Evolutionary conservation across 1,139 yeast genomes (phyloP), one percentile per base, ranked within the genome.

Genomic region (Geotrichum histeridarum): DNA sequence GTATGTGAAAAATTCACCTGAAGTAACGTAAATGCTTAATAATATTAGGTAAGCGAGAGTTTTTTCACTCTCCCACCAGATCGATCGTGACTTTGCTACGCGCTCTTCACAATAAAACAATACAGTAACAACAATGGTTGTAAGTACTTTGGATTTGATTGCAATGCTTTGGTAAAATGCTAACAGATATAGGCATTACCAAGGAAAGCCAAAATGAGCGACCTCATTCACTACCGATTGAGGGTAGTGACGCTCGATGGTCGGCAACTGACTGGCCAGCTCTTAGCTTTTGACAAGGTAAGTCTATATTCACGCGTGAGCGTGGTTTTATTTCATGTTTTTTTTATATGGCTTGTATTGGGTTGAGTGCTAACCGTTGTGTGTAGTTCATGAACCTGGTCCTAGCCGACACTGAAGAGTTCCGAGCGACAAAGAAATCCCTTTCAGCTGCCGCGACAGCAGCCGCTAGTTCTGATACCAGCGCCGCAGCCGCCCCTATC

Each of bases 321-420:
- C 27, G 39, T 8, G 30, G 35, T 33, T 27, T 38, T 38, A n/a
- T n/a, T n/a, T n/a, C n/a, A n/a, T n/a, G n/a, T 27, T 31, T 50
- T 17, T n/a, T 17, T 42, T 37, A 31, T 14, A n/a, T 22, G 15
- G 18, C 37, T 22, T 2, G 30, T 2, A 39, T 17, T 17, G 17
- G 17, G 22, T n/a, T n/a, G n/a, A 8, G 12, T 39, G 17, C 37
- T 39, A 27, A 22, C 38, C n/a, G n/a, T 15, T 38, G 36, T 36
- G 9, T 14, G 9, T 45, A 64, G 67, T 87, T 85, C 68, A 84
- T 91, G 84, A 93, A 93, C 68, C 69, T 93, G 45, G 96, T 93
- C 14, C 73, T 93, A 42, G 79, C 87, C 14, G 95, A 91, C 61
- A 81, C 95, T 47, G 91, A 87, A 64, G 99, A 93, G 66, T 82